Evolutionary conservation across 495 filamentous ascomycete genomes (phyloP), one percentile per base, ranked within the genome.

Genomic region (Tuber brumale): DNA sequence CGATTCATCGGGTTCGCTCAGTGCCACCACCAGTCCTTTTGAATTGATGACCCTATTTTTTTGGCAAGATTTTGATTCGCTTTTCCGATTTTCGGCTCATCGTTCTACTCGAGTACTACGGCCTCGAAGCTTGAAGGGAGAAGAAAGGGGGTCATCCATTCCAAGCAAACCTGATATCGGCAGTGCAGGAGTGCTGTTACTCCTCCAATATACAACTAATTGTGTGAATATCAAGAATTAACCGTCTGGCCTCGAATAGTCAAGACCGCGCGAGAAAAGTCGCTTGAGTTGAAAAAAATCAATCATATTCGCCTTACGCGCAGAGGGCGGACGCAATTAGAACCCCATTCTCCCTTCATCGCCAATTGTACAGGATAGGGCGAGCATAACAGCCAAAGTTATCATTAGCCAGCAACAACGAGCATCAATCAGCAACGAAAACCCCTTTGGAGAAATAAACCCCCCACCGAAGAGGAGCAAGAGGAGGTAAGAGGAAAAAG

Each of bases 31-130:
- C 31, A 35, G 31, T 35, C 57, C 27, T 35, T 66, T 35, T 19
- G 6, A 66, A 66, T 66, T 66, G 57, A 35, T 66, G 57, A 35
- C 57, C 57, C 27, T 66, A 31, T 66, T 66, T 35, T 61, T 66
- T 66, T 66, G 27, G 57, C 57, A 18, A 66, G 57, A 66, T 66
- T 66, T 66, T 66, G 57, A 66, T 66, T 66, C 27, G 57, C 57
- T 66, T 66, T 16, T 35, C 57, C 57, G 57, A 18, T 66, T 66
- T 35, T 66, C 57, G 57, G 57, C 57, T 14, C 57, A 66, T 66
- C 57, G 57, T 66, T 35, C 57, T 18, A 27, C 3, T 14, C n/a
- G n/a, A n/a, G 19, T 27, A 31, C 14, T 18, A 31, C 57, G 12
- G 27, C 27, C 57, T 35, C 57, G 27, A 35, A 35, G 12, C 57